A percentile compares a stretch with the other conserved stretches of the same genome.
phyloP scores from a whole-genome alignment of 495 filamentous ascomycete genomes.

The Lasiosphaeris hirsuta region DNA sequence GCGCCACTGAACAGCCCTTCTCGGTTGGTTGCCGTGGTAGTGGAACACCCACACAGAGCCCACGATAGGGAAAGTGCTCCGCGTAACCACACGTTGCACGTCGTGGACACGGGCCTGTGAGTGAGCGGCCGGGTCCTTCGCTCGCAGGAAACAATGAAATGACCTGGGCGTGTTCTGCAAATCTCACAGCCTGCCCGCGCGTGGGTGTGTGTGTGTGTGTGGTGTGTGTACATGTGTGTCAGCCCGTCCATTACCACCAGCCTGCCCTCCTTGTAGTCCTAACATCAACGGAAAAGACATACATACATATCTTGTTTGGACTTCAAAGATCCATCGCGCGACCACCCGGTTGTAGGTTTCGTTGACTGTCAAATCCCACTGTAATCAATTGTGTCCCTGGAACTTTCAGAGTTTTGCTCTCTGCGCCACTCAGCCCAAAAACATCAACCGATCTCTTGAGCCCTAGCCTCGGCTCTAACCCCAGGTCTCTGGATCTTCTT shows the following conservation, averaged over 20 bases:
- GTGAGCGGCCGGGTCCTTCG: background rate
- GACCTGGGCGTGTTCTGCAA: background rate
- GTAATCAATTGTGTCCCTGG: background rate
- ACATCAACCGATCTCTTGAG: background rate
- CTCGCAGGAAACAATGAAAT: background rate
- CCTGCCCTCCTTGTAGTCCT: background rate
- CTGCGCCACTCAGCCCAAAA: background rate
- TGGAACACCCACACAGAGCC: background rate
- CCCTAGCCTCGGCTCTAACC: no score
- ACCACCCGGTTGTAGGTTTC: background rate
- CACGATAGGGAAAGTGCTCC: background rate
- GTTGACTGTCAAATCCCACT: background rate
- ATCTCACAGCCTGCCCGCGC: background rate
- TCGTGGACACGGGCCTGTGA: background rate
- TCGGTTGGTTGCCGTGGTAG: constrained; percentile 13
- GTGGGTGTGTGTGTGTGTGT: background rate
- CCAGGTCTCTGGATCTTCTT: background rate
- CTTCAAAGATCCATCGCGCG: background rate
- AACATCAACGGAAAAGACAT: background rate
- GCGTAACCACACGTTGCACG: background rate
- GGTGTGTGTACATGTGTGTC: background rate
- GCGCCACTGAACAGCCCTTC: background rate
- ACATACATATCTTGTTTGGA: background rate
- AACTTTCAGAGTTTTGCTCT: background rate
- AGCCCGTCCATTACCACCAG: background rate